Evolutionary conservation across 1,284 basidiomycete species (phyloP).

Genomic region (Rhodotorula sp.): DNA sequence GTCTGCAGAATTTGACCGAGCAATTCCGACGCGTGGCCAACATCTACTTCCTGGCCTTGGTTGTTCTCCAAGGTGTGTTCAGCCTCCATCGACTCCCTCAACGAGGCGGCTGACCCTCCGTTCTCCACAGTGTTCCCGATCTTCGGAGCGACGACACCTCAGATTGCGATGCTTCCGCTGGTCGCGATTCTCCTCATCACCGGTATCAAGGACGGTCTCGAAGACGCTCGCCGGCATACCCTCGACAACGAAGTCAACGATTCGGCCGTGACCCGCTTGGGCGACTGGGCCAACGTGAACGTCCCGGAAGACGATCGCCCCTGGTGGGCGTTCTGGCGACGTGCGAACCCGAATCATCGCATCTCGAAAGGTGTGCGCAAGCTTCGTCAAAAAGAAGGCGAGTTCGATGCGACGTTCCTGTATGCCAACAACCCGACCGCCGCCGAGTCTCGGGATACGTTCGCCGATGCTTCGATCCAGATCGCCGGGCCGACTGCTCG

Average conservation of each 20-base stretch:
- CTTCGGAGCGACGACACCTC: constrained; percentile 82
- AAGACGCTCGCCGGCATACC: constrained; percentile 82
- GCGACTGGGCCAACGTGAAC: constrained; percentile 86
- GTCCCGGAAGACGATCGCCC: constrained; percentile 59
- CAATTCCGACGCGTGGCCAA: constrained; percentile 90
- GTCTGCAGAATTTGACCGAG: constrained; percentile 68
- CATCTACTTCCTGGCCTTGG: constrained; percentile 81
- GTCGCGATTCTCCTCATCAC: constrained; percentile 84
- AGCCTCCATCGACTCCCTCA: background rate
- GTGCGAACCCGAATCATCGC: constrained; percentile 31
- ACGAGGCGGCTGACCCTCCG: background rate
- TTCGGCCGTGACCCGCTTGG: constrained; percentile 79
- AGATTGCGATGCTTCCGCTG: constrained; percentile 81
- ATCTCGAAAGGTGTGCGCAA: constrained; percentile 73
- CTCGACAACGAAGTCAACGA: constrained; percentile 92
- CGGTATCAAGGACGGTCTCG: constrained; percentile 89
- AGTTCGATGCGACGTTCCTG: constrained; percentile 55
- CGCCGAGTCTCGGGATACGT: constrained; percentile 18
- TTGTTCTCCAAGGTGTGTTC: constrained; percentile 71
- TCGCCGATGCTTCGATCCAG: constrained; percentile 37
- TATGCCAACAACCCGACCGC: constrained; percentile 30
- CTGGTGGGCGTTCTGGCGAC: constrained; percentile 41
- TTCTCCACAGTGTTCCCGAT: constrained; percentile 68
- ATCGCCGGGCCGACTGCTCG: constrained; percentile 24
- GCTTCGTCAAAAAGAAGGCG: constrained; percentile 73